Percentiles rank a stretch among this genome's conserved stretches.
phyloP scores from a whole-genome alignment of 2,329 filamentous ascomycete species.

The Verticillium longisporum region DNA sequence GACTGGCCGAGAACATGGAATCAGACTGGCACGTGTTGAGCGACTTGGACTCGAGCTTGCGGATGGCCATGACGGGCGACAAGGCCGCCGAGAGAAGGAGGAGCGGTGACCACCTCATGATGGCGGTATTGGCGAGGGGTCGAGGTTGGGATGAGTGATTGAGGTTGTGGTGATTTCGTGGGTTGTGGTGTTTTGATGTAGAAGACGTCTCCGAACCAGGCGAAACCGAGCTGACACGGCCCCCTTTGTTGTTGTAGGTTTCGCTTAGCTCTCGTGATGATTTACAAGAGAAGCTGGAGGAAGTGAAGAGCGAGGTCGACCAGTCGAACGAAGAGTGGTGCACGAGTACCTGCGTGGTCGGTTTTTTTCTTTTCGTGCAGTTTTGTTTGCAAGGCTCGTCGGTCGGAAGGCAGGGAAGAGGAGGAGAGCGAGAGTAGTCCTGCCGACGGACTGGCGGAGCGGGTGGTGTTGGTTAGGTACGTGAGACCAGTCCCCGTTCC shows the following conservation, averaged over 20 bases:
- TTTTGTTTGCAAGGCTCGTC: background rate
- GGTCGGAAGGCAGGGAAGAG: background rate
- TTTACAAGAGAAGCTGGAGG: background rate
- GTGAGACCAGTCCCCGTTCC: background rate
- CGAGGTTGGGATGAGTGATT: background rate
- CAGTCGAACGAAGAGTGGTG: background rate
- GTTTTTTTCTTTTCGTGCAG: background rate
- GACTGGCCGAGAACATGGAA: constrained; percentile 77
- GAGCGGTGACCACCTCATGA: constrained; percentile 42
- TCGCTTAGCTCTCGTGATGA: background rate
- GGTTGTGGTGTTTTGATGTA: background rate
- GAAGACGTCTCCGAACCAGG: background rate
- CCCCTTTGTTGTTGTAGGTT: background rate
- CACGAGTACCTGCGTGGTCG: background rate
- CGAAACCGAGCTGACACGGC: background rate
- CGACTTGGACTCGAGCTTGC: constrained; percentile 72
- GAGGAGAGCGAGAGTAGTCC: constrained; percentile 1
- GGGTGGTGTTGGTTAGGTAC: background rate
- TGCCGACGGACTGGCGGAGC: background rate
- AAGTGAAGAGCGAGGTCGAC: background rate
- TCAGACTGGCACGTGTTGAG: constrained; percentile 79
- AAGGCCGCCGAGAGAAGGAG: constrained; percentile 34
- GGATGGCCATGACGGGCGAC: constrained; percentile 49
- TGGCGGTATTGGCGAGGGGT: constrained; percentile 13
- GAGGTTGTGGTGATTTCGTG: background rate